Evolutionary conservation across 768 basidiomycete genomes (phyloP).

Genomic region (Fomitopsis pulvina): DNA sequence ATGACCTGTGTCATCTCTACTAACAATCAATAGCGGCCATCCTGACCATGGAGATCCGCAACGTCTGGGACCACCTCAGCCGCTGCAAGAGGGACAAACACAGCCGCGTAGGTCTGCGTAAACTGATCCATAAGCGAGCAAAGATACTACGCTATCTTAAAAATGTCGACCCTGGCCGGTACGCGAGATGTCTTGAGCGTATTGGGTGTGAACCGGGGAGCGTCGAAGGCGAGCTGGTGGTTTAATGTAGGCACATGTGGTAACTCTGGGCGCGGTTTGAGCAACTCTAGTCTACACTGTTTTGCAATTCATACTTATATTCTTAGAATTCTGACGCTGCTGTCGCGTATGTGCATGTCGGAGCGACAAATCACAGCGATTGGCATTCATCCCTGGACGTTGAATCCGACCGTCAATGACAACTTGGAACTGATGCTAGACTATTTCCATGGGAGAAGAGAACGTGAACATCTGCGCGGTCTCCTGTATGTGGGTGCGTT

Average conservation of each 20-base stretch:
- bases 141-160: constrained; percentile 79
- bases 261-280: not conserved
- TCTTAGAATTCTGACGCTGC: too few species aligned
- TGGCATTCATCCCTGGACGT: too few species aligned
- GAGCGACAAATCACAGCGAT: too few species aligned
- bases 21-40: constrained; percentile 58
- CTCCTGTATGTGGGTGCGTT: too few species aligned
- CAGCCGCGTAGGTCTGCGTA: constrained; percentile 70
- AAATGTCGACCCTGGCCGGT: constrained; percentile 55
- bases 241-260: constrained; percentile 32
- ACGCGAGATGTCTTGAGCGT: constrained; percentile 62
- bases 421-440: too few species aligned
- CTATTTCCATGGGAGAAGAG: too few species aligned
- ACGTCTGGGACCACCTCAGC: constrained; percentile 67
- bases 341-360: too few species aligned
- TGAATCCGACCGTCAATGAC: too few species aligned
- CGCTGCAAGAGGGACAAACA: constrained; percentile 67
- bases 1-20: not conserved
- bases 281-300: not conserved
- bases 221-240: constrained; percentile 86
- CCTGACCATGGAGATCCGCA: constrained; percentile 79
- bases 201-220: constrained; percentile 72
- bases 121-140: constrained; percentile 77
- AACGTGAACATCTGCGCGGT: too few species aligned
- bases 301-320: not conserved